These are phyloP conservation scores for Clarireedia paspali DNA, from an alignment of 2,329 filamentous ascomycete genomes.

Conservation along the genomic window DNA sequence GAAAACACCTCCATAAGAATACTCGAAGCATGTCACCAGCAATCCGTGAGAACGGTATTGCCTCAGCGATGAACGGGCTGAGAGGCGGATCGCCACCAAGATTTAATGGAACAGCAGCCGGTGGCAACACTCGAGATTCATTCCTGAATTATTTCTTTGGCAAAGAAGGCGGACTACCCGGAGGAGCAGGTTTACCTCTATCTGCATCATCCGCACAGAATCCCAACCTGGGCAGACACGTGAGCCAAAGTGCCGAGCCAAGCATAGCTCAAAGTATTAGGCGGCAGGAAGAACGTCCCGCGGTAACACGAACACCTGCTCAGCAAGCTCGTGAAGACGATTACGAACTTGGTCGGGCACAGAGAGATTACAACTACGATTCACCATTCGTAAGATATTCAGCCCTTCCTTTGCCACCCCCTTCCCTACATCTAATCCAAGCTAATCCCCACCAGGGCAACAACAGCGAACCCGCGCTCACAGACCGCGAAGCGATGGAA, in stretches of 20 bases:
- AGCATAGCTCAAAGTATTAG: slow-evolving; percentile 79
- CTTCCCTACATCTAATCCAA: background rate
- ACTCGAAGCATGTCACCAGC: slow-evolving; percentile 77
- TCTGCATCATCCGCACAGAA: slow-evolving; percentile 25
- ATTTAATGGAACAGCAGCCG: slow-evolving; percentile 51
- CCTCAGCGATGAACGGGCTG: slow-evolving; percentile 59
- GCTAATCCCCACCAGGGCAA: slow-evolving; percentile 36
- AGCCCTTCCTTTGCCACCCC: slow-evolving; percentile 14
- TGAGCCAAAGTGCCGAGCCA: slow-evolving; percentile 71
- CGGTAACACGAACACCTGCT: slow-evolving; percentile 35
- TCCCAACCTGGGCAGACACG: slow-evolving; percentile 51
- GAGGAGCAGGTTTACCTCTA: slow-evolving; percentile 31
- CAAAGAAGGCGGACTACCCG: slow-evolving; percentile 66
- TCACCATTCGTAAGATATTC: slow-evolving; percentile 37
- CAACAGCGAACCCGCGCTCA: slow-evolving; percentile 75
- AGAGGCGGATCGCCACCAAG: slow-evolving; percentile 55
- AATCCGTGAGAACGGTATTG: slow-evolving; percentile 62
- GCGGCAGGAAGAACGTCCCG: slow-evolving; percentile 48
- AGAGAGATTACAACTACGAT: slow-evolving; percentile 34
- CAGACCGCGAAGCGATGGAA: slow-evolving; percentile 92
- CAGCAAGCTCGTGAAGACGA: slow-evolving; percentile 41
- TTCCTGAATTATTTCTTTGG: slow-evolving; percentile 99
- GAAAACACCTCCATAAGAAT: slow-evolving; percentile 46
- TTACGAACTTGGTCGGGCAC: slow-evolving; percentile 27
- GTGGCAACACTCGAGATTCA: slow-evolving; percentile 69